Percentiles rank a stretch among this genome's conserved stretches.
These are phyloP conservation scores for Ogataea wickerhamii DNA, from an alignment of 805 yeast genomes.

Conservation along the genomic window DNA sequence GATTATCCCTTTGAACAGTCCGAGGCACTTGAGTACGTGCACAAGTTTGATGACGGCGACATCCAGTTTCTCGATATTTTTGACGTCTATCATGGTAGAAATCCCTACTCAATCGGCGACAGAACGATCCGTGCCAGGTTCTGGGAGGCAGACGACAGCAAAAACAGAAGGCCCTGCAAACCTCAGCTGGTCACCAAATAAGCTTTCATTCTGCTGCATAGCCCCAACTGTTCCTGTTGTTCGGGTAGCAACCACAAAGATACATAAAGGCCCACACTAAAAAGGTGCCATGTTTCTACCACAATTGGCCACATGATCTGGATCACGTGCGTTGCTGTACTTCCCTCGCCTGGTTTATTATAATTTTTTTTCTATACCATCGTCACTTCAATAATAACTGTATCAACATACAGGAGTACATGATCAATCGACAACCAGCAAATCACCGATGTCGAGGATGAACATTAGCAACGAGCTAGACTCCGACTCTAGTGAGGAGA, in stretches of 20 bases:
- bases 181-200: no score
- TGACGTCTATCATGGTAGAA: conserved; percentile 33
- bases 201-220: no score
- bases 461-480: conserved; percentile 25
- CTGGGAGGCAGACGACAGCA: conserved; percentile 28
- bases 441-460: conserved; percentile 12
- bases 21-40: conserved; percentile 16
- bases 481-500: conserved; percentile 42
- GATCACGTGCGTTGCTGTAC: no score
- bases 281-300: no score
- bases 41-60: conserved; percentile 33
- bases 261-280: no score
- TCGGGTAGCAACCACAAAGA: no score
- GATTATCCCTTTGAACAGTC: no score
- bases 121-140: conserved; percentile 31
- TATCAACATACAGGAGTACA: conserved; percentile 1
- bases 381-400: no score
- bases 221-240: no score
- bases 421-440: neutral
- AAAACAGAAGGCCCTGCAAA: conserved; percentile 8
- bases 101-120: conserved; percentile 28
- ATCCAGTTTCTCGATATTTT: conserved; percentile 32
- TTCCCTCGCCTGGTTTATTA: no score
- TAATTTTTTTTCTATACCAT: no score
- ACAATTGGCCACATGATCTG: no score